phyloP scores from a whole-genome alignment of 495 filamentous ascomycete species.

The Penicillium daleae region DNA sequence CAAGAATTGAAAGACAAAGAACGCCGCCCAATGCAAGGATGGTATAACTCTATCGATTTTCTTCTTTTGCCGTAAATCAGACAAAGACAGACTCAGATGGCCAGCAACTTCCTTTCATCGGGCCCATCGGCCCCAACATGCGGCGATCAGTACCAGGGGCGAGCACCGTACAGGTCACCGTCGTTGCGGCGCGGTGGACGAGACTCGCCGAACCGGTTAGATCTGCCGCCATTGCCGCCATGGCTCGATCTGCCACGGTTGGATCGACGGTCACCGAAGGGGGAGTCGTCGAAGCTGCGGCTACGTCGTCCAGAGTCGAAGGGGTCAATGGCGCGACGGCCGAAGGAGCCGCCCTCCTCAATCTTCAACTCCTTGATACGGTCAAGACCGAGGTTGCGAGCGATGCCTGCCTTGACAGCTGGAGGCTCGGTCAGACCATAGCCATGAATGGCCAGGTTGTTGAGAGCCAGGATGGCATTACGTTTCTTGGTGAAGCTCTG shows the following conservation, averaged over 20 bases:
- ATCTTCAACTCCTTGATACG: slow-evolving; percentile 15
- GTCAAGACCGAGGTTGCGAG: slow-evolving; percentile 20
- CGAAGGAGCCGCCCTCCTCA: slow-evolving; percentile 3
- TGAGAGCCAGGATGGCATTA: slow-evolving; percentile 57
- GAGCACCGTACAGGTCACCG: slow-evolving; percentile 6
- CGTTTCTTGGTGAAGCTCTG: slow-evolving; percentile 35
- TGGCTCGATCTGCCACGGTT: slow-evolving; percentile 5
- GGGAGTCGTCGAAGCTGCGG: slow-evolving; percentile 7
- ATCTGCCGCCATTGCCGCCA: too few species aligned
- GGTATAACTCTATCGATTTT: slow-evolving; percentile 26
- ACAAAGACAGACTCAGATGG: slow-evolving; percentile 9
- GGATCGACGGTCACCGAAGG: slow-evolving; percentile 2
- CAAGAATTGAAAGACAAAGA: slow-evolving; percentile 24
- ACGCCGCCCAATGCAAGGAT: slow-evolving; percentile 37
- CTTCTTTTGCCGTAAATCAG: slow-evolving; percentile 13
- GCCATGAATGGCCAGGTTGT: slow-evolving; percentile 61
- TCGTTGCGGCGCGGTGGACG: not conserved
- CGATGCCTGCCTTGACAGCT: slow-evolving; percentile 44
- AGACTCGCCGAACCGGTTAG: not conserved
- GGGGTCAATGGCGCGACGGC: slow-evolving; percentile 11
- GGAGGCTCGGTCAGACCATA: slow-evolving; percentile 67
- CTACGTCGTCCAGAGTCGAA: not conserved
- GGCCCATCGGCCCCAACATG: not conserved
- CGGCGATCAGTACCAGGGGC: not conserved
- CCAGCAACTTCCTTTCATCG: slow-evolving; percentile 2